Conservation (phyloP, 495 filamentous ascomycete genomes). For the Penicillium lagena region DNA sequence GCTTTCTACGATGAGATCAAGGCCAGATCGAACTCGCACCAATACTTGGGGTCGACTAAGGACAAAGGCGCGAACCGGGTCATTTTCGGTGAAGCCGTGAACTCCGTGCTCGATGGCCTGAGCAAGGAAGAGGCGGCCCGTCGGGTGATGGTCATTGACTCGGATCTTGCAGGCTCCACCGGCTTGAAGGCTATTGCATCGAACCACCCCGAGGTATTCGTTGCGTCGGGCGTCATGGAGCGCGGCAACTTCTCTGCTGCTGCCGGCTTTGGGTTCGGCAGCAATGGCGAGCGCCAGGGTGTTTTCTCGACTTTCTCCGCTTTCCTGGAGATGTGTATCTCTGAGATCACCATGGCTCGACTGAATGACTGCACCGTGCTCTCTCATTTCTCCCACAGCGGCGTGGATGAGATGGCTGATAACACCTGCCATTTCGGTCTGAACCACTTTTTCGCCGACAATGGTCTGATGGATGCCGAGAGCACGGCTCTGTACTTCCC, state of each 20-base stretch:
- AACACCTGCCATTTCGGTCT: slow-evolving; percentile 39
- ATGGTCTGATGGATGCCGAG: slow-evolving; percentile 30
- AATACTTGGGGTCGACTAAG: slow-evolving; percentile 25
- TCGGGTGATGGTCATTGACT: slow-evolving; percentile 40
- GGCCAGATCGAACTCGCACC: slow-evolving; percentile 25
- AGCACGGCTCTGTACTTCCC: slow-evolving; percentile 31
- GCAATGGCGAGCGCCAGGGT: slow-evolving; percentile 31
- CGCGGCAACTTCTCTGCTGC: slow-evolving; percentile 36
- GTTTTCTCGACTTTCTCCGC: slow-evolving; percentile 37
- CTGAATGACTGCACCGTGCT: slow-evolving; percentile 34
- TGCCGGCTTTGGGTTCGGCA: slow-evolving; percentile 34
- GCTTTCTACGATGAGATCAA: slow-evolving; percentile 37
- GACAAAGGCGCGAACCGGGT: slow-evolving; percentile 30
- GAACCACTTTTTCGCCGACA: slow-evolving; percentile 38
- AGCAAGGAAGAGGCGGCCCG: slow-evolving; percentile 31
- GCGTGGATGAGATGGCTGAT: slow-evolving; percentile 37
- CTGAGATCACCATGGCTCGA: slow-evolving; percentile 37
- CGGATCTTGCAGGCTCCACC: slow-evolving; percentile 34
- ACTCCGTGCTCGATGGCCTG: slow-evolving; percentile 26
- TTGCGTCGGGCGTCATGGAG: slow-evolving; percentile 34
- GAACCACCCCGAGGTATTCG: slow-evolving; percentile 29
- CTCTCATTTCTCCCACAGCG: slow-evolving; percentile 35
- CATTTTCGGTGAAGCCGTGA: slow-evolving; percentile 36
- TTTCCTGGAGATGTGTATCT: slow-evolving; percentile 36
- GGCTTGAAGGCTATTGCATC: slow-evolving; percentile 28